phyloP scores from a whole-genome alignment of 192 early-diverging fungal genomes.

The Podila minutissima region DNA sequence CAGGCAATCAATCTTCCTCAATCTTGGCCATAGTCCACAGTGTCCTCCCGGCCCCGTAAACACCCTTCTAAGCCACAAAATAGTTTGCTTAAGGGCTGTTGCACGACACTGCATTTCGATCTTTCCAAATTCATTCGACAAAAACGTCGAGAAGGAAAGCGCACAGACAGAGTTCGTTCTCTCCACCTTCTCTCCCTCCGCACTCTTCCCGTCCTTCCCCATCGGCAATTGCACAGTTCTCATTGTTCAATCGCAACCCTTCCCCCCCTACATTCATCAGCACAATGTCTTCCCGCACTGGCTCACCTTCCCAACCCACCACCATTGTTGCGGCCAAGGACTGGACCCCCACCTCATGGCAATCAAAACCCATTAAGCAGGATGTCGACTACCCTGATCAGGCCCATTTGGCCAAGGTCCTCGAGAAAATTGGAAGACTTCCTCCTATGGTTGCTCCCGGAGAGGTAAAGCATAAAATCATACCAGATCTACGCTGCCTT shows the following conservation, averaged over 20 bases:
- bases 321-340: conserved; percentile 35
- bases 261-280: neutral
- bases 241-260: neutral
- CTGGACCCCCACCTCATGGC: conserved; percentile 81
- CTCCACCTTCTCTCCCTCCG: neutral
- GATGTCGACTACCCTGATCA: conserved; percentile 90
- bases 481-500: neutral
- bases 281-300: conserved; percentile 2
- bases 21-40: too few relatives aligned
- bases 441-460: conserved; percentile 90
- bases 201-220: neutral
- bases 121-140: too few relatives aligned
- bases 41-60: too few relatives aligned
- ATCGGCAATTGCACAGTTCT: neutral
- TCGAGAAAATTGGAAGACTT: conserved; percentile 79
- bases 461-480: conserved; percentile 67
- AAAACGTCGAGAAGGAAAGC: too few relatives aligned
- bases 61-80: too few relatives aligned
- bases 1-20: too few relatives aligned
- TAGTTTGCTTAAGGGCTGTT: too few relatives aligned
- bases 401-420: conserved; percentile 71
- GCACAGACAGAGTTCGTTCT: neutral
- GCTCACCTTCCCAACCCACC: conserved; percentile 7
- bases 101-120: too few relatives aligned
- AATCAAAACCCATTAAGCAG: conserved; percentile 82